Percentiles rank a stretch among this genome's conserved stretches.
Conservation (phyloP, 2,329 filamentous ascomycete genomes). For the Epichloe coenophiala region DNA sequence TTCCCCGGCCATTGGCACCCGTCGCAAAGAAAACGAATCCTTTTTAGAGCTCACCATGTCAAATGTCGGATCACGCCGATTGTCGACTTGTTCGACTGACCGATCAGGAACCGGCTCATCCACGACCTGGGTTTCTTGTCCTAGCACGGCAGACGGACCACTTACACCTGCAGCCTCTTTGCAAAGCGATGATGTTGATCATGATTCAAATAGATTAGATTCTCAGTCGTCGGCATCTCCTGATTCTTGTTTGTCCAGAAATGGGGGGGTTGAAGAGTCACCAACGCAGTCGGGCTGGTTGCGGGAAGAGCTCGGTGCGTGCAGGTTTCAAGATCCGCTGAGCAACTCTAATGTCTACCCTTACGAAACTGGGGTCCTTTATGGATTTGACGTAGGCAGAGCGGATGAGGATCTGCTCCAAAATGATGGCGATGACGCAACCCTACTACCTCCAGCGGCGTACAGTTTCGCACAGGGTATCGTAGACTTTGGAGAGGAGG, state of each 20-base stretch:
- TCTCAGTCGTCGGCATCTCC: conserved; percentile 2
- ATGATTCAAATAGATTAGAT: neutral
- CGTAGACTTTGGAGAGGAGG: conserved; percentile 15
- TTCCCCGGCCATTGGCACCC: neutral
- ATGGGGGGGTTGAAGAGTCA: conserved; percentile 1
- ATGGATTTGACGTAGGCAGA: neutral
- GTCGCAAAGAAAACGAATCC: neutral
- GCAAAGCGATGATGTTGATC: conserved; percentile 1
- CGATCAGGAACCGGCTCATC: neutral
- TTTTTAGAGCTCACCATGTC: neutral
- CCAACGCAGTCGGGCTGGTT: conserved; percentile 1
- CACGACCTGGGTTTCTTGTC: neutral
- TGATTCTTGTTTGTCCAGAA: conserved; percentile 1
- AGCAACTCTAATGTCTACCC: neutral
- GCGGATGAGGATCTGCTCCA: neutral
- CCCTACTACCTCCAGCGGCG: neutral
- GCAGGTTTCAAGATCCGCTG: neutral
- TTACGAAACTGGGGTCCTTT: neutral
- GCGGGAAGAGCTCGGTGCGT: neutral
- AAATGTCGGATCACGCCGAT: neutral
- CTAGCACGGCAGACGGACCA: neutral
- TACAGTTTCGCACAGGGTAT: neutral
- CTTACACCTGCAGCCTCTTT: conserved; percentile 4
- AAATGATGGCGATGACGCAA: neutral
- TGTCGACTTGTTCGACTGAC: neutral